Base-by-base conservation (phyloP, 2,329 filamentous ascomycete genomes). In the Phaeosphaeria sp. region DNA sequence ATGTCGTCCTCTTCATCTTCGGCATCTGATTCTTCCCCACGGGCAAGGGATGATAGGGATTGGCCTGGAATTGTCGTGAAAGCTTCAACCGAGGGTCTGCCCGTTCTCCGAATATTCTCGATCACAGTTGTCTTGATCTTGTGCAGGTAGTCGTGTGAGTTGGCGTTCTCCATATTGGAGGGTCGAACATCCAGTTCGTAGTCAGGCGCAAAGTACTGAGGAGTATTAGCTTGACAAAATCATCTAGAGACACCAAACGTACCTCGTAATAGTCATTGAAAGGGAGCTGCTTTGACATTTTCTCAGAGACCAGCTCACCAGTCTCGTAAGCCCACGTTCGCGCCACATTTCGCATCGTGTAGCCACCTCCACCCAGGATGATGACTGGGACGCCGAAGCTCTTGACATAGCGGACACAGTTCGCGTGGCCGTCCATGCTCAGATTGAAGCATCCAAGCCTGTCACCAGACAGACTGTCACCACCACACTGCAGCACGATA, bases 231-330 rank as follows among this genome's bases (percentile, higher is more conserved):
- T 6, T 20, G n/a, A 22, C n/a, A 22, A 21, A 21, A n/a, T 11
- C n/a, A 27, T 25, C 48, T 53, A 47, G 3, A 39, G 50, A 46
- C 20, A 17, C n/a, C 39, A 46, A 39, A 41, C 77, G 68, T 73
- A 85, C 84, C 75, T 90, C 88, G 72, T 98, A 98, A 78, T 98
- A 98, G 81, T 98, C 94, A 63, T 97, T 98, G 78, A 93, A 98
- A 0, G 94, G 94, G 42, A 98, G 83, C n/a, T 91, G 89, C 5
- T 90, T 85, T 11, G 87, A 85, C 85, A 98, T 91, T 27, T 91
- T 85, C 59, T 93, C 87, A 25, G 91, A 91, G 20, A 97, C 91
- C 9, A 98, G 84, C 57, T 93, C 85, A 64, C 94, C 94, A 0
- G 82, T 84, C 87, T 97, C 80, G 67, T 82, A 86, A 21, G 82